These are phyloP conservation scores for Candolleomyces efflorescens DNA, from an alignment of 768 basidiomycete species.

Conservation along the genomic window DNA sequence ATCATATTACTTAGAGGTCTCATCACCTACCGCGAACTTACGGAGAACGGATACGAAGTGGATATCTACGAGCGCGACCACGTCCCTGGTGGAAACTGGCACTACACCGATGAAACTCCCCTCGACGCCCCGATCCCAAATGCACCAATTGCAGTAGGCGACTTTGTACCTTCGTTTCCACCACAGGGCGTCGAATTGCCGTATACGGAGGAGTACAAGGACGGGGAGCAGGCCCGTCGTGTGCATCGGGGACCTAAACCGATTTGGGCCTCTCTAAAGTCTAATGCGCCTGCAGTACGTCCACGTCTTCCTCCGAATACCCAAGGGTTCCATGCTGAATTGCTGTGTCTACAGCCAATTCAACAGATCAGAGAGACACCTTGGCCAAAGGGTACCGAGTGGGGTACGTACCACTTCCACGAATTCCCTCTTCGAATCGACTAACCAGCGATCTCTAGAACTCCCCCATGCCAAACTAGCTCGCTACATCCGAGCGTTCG, in stretches of 20 bases:
- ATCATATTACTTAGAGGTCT: conserved; percentile 25
- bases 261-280: conserved; percentile 29
- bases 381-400: conserved; percentile 28
- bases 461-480: conserved; percentile 29
- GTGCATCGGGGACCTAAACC: conserved; percentile 34
- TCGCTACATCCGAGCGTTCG: conserved; percentile 38
- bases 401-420: conserved; percentile 18
- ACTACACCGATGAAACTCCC: conserved; percentile 35
- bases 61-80: conserved; percentile 36
- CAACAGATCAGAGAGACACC: conserved; percentile 29
- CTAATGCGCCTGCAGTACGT: conserved; percentile 32
- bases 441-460: conserved; percentile 14
- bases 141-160: conserved; percentile 24
- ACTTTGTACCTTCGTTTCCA: conserved; percentile 33
- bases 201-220: conserved; percentile 22
- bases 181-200: conserved; percentile 25
- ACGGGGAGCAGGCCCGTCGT: conserved; percentile 15
- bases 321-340: not conserved
- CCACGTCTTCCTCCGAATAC: not conserved
- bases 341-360: conserved; percentile 16
- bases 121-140: conserved; percentile 33
- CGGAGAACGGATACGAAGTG: conserved; percentile 30
- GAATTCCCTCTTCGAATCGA: not conserved
- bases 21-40: conserved; percentile 31
- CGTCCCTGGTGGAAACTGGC: conserved; percentile 38